Evolutionary conservation across 2,329 filamentous ascomycete genomes (phyloP).

Genomic region (Pseudocercospora ulei): DNA sequence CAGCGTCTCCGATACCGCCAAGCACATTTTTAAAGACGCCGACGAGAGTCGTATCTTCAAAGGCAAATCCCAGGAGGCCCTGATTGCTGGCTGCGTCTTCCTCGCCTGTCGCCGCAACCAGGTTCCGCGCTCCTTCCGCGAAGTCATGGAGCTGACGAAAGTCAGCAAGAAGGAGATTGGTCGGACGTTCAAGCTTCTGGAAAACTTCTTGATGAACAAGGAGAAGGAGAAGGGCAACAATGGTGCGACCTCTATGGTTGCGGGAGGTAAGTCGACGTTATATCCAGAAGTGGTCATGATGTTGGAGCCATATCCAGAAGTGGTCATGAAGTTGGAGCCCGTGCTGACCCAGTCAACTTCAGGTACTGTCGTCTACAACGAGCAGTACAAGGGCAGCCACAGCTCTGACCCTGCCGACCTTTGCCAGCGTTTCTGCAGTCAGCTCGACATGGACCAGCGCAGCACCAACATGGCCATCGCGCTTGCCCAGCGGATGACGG

Average conservation of each 20-base stretch:
- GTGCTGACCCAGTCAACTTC: conserved; percentile 18
- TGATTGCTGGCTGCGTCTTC: conserved; percentile 95
- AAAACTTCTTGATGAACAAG: conserved; percentile 73
- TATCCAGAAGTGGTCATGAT: too few species aligned
- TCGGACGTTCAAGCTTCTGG: conserved; percentile 83
- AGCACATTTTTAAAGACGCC: conserved; percentile 89
- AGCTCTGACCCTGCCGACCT: conserved; percentile 43
- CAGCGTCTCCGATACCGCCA: conserved; percentile 76
- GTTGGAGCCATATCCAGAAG: too few species aligned
- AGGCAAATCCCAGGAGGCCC: conserved; percentile 84
- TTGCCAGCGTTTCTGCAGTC: conserved; percentile 79
- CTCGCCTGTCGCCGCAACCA: conserved; percentile 87
- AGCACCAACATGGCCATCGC: conserved; percentile 71
- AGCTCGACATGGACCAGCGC: conserved; percentile 63
- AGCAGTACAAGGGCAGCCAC: conserved; percentile 27
- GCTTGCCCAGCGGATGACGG: conserved; percentile 66
- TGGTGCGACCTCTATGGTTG: conserved; percentile 24
- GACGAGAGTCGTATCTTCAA: conserved; percentile 91
- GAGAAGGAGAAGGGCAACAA: conserved; percentile 47
- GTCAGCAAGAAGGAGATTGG: conserved; percentile 97
- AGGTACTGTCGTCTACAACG: conserved; percentile 28
- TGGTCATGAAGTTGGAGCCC: too few species aligned
- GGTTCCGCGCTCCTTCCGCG: conserved; percentile 80
- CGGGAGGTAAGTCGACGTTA: conserved; percentile 44
- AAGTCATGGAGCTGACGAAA: conserved; percentile 86